phyloP scores from a whole-genome alignment of 352 stramenopile genomes.

The Pythium sukuiense region DNA sequence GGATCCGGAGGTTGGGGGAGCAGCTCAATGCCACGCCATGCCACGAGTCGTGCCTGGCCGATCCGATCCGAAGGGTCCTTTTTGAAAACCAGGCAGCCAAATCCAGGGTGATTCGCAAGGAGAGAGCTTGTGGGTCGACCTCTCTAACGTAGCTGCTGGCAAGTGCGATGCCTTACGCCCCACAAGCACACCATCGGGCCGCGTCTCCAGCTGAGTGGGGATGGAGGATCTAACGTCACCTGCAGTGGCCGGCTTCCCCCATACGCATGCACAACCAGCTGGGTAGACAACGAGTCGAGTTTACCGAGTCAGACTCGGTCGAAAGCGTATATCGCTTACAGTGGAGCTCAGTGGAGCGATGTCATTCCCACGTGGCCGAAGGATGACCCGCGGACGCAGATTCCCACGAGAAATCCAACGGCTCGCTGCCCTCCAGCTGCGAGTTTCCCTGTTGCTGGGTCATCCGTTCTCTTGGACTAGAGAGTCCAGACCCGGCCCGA shows the following conservation, averaged over 20 bases:
- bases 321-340: not conserved
- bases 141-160: not conserved
- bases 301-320: not conserved
- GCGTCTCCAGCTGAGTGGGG: not conserved
- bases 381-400: not conserved
- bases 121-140: not conserved
- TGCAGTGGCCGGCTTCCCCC: not conserved
- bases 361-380: not conserved
- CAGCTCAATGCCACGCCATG: not conserved
- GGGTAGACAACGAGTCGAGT: not conserved
- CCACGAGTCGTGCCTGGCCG: not conserved
- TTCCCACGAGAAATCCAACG: not conserved
- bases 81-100: constrained; percentile 1
- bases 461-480: not conserved
- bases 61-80: constrained; percentile 2
- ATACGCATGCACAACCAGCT: not conserved
- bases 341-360: not conserved
- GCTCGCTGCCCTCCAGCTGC: not conserved
- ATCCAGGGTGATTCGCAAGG: not conserved
- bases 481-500: not conserved
- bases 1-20: not conserved
- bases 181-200: not conserved
- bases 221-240: not conserved
- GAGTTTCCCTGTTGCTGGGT: not conserved
- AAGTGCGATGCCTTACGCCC: not conserved